A percentile compares a stretch with the other conserved stretches of the same genome.
These are phyloP conservation scores for Gossypium schwendimanii DNA, from an alignment of 441 rosid species.

Conservation along the genomic window DNA sequence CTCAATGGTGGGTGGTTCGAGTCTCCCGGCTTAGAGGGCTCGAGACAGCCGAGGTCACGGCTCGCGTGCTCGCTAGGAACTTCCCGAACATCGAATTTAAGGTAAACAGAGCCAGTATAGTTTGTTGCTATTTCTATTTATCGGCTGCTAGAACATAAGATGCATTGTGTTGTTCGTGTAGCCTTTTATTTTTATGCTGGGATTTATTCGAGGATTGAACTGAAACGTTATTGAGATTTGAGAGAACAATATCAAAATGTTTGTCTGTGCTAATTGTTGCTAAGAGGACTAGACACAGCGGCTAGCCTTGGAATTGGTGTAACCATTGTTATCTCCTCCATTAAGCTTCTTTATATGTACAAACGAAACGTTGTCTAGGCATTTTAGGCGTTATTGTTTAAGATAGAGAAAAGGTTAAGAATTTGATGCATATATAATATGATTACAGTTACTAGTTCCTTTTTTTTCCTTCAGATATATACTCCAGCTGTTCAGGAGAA, in stretches of 20 bases:
- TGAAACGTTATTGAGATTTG: neutral
- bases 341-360: neutral
- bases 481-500: conserved; percentile 62
- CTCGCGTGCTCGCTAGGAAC: conserved; percentile 42
- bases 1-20: conserved; percentile 72
- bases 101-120: conserved; percentile 26
- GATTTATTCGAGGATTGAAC: neutral
- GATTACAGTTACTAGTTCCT: neutral
- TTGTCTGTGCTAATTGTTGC: neutral
- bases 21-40: conserved; percentile 50
- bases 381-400: neutral
- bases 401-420: neutral
- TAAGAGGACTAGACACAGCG: neutral
- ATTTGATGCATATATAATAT: neutral
- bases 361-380: neutral
- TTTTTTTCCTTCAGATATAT: conserved; percentile 46
- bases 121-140: neutral
- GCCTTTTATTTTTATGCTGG: neutral
- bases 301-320: neutral
- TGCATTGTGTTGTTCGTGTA: neutral
- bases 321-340: neutral
- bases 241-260: neutral
- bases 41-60: conserved; percentile 52
- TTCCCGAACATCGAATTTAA: conserved; percentile 55
- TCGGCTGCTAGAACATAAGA: neutral